Conservation (phyloP, 2,329 filamentous ascomycete genomes). For the Ilyonectria destructans region DNA sequence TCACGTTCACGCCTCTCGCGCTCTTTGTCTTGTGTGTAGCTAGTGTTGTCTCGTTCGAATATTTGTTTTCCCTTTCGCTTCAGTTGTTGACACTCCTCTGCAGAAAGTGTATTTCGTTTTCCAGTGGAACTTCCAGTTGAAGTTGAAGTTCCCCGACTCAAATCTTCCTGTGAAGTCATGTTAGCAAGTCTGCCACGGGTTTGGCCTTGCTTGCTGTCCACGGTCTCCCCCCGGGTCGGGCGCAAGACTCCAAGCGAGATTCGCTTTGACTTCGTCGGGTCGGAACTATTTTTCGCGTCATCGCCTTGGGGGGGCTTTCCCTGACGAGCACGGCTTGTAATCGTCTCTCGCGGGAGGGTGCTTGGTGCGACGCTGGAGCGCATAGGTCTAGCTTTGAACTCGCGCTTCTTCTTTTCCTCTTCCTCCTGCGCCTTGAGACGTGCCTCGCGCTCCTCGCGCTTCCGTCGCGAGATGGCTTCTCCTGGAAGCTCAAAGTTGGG, state of each 20-base stretch:
- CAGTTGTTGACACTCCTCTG: conserved; percentile 67
- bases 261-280: conserved; percentile 45
- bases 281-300: conserved; percentile 38
- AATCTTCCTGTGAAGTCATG: conserved; percentile 41
- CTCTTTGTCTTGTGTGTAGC: conserved; percentile 63
- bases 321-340: conserved; percentile 71
- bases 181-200: conserved; percentile 50
- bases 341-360: conserved; percentile 69
- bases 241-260: conserved; percentile 40
- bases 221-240: conserved; percentile 22
- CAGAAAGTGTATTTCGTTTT: conserved; percentile 66
- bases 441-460: conserved; percentile 71
- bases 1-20: conserved; percentile 71
- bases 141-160: conserved; percentile 61
- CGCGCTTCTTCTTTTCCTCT: conserved; percentile 72
- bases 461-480: conserved; percentile 71
- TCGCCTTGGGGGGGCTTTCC: conserved; percentile 57
- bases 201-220: conserved; percentile 36
- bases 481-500: conserved; percentile 76
- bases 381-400: conserved; percentile 76
- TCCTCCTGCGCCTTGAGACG: conserved; percentile 72
- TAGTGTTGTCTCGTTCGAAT: conserved; percentile 66
- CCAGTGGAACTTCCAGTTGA: conserved; percentile 62
- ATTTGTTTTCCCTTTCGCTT: conserved; percentile 69
- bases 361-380: conserved; percentile 61